These are phyloP conservation scores for Xylogone sp. DNA, from an alignment of 2,329 filamentous ascomycete species.

Conservation along the genomic window DNA sequence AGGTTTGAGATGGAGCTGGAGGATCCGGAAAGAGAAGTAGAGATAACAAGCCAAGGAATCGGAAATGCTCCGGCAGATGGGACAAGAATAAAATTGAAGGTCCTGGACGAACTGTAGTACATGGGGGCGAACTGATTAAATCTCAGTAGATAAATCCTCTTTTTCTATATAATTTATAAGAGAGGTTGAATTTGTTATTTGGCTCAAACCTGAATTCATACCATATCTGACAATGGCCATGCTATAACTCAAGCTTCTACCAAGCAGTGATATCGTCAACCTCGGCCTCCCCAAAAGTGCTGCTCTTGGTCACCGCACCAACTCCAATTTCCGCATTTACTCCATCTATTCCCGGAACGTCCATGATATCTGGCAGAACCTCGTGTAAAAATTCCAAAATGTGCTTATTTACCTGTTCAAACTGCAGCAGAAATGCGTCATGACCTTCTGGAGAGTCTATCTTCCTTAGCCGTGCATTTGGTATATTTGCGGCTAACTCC, in stretches of 20 bases:
- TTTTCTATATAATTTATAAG: too few relatives aligned
- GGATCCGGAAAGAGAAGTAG: conserved; percentile 28
- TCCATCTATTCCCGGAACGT: conserved; percentile 43
- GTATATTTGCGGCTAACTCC: conserved; percentile 80
- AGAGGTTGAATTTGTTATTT: too few relatives aligned
- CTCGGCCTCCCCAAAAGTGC: conserved; percentile 92
- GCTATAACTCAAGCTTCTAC: conserved; percentile 47
- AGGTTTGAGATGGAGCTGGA: conserved; percentile 62
- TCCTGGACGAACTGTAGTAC: too few relatives aligned
- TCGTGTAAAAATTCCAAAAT: conserved; percentile 80
- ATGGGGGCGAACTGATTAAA: too few relatives aligned
- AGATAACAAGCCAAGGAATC: not conserved
- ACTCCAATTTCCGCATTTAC: conserved; percentile 43
- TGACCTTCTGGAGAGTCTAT: conserved; percentile 96
- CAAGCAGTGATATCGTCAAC: conserved; percentile 95
- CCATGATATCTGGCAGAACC: conserved; percentile 86
- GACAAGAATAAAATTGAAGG: not conserved
- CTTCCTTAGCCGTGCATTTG: conserved; percentile 70
- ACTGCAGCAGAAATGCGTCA: conserved; percentile 93
- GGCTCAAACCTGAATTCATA: too few relatives aligned
- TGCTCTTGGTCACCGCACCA: conserved; percentile 73
- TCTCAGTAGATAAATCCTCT: too few relatives aligned
- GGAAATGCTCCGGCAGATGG: not conserved
- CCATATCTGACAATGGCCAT: too few relatives aligned
- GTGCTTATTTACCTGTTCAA: conserved; percentile 92